Percentiles rank a stretch among this genome's conserved stretches.
phyloP scores from a whole-genome alignment of 2,329 filamentous ascomycete species.

The Penicillium sp. region DNA sequence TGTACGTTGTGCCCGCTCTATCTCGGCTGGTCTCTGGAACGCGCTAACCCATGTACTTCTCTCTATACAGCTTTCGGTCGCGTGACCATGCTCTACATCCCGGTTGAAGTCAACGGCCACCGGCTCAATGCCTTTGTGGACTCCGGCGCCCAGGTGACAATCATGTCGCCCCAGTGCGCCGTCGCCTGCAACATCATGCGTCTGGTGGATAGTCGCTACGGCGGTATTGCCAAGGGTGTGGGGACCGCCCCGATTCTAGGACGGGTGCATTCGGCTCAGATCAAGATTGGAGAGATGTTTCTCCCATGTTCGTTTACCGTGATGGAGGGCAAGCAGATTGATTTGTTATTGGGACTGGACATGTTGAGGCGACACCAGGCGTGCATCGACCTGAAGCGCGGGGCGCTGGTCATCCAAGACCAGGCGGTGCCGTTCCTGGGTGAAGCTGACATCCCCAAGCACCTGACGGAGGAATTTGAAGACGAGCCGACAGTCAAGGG shows the following conservation, averaged over 20 bases:
- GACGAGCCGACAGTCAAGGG: slow-evolving; percentile 82
- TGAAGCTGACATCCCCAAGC: slow-evolving; percentile 91
- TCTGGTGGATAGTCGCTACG: slow-evolving; percentile 86
- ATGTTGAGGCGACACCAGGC: slow-evolving; percentile 97
- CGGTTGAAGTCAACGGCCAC: slow-evolving; percentile 89
- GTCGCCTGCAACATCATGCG: slow-evolving; percentile 94
- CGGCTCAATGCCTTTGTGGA: slow-evolving; percentile 95
- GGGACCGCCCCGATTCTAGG: slow-evolving; percentile 93
- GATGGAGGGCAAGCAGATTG: slow-evolving; percentile 98
- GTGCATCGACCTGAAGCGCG: slow-evolving; percentile 79
- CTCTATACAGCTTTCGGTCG: slow-evolving; percentile 72
- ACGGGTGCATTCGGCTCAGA: slow-evolving; percentile 90
- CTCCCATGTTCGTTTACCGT: slow-evolving; percentile 96
- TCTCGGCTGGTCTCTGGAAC: not conserved
- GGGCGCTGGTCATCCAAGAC: slow-evolving; percentile 82
- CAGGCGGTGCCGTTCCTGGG: slow-evolving; percentile 86
- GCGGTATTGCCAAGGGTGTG: slow-evolving; percentile 87
- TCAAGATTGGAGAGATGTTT: slow-evolving; percentile 84
- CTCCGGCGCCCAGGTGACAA: slow-evolving; percentile 94
- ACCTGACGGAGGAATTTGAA: slow-evolving; percentile 65
- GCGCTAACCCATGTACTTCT: not conserved
- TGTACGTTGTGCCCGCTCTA: slow-evolving; percentile 56
- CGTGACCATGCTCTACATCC: slow-evolving; percentile 94
- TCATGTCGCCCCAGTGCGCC: slow-evolving; percentile 94
- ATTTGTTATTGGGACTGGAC: slow-evolving; percentile 86